phyloP scores from a whole-genome alignment of 768 basidiomycete genomes.

The Rhizopogon rudus region DNA sequence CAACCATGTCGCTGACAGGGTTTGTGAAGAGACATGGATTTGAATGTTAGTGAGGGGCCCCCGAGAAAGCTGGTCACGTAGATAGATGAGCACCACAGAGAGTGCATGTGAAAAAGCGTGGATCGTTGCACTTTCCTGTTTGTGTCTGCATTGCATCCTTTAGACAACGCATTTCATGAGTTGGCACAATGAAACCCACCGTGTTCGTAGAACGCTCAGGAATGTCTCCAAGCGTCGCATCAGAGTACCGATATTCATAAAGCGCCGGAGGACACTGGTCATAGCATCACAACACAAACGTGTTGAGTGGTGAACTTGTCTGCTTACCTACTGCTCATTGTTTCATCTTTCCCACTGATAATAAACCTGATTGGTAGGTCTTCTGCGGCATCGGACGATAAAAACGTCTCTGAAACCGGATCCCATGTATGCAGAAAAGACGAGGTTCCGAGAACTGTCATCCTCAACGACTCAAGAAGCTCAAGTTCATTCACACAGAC shows the following conservation, averaged over 20 bases:
- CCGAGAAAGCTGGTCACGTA: constrained; percentile 41
- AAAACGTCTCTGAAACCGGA: constrained; percentile 46
- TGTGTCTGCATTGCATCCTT: constrained; percentile 29
- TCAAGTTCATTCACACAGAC: constrained; percentile 43
- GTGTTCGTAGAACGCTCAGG: constrained; percentile 38
- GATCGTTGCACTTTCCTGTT: constrained; percentile 46
- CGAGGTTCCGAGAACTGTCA: constrained; percentile 61
- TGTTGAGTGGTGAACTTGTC: background rate
- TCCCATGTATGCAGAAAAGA: constrained; percentile 69
- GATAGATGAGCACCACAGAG: constrained; percentile 45
- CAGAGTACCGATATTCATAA: constrained; percentile 63
- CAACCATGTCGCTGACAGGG: constrained; percentile 41
- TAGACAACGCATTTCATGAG: constrained; percentile 1
- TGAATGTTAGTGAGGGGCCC: constrained; percentile 29
- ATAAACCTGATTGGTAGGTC: constrained; percentile 34
- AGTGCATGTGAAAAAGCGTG: constrained; percentile 67
- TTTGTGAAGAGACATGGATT: constrained; percentile 3
- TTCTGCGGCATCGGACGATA: constrained; percentile 34
- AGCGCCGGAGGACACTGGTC: constrained; percentile 52
- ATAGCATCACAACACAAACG: background rate
- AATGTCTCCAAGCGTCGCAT: constrained; percentile 63
- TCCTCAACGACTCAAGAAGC: constrained; percentile 48
- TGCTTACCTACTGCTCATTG: constrained; percentile 51
- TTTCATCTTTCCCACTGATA: constrained; percentile 54
- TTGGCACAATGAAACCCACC: constrained; percentile 32